Evolutionary conservation across 352 stramenopile genomes (phyloP).

Genomic region (Elongisporangium prolatum): DNA sequence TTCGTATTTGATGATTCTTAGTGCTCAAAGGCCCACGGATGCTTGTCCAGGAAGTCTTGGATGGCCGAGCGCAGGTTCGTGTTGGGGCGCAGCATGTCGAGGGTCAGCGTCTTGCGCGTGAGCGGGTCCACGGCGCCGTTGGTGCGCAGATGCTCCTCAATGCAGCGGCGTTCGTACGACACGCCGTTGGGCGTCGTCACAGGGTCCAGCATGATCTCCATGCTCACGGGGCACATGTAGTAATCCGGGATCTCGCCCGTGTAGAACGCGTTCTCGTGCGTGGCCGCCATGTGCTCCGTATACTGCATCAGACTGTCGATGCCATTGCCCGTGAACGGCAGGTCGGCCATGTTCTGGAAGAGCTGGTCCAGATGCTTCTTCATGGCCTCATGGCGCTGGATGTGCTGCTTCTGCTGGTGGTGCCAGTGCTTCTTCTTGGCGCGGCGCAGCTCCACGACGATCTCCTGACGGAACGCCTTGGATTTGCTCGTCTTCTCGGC

Average conservation of each 20-base stretch:
- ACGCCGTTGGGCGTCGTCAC: conserved; percentile 77
- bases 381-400: conserved; percentile 34
- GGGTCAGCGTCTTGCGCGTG: conserved; percentile 54
- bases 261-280: conserved; percentile 42
- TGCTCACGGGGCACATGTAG: conserved; percentile 76
- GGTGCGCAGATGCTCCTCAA: conserved; percentile 64
- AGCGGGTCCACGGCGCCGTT: conserved; percentile 71
- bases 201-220: conserved; percentile 80
- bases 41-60: conserved; percentile 67
- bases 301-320: conserved; percentile 57
- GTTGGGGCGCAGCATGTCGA: conserved; percentile 74
- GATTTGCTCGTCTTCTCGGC: conserved; percentile 58
- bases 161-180: conserved; percentile 65
- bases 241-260: conserved; percentile 67
- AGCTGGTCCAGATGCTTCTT: conserved; percentile 37
- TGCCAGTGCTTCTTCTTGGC: conserved; percentile 70
- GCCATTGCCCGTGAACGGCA: conserved; percentile 13
- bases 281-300: conserved; percentile 44
- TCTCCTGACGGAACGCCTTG: conserved; percentile 50
- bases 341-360: conserved; percentile 20
- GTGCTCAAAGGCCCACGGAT: conserved; percentile 74
- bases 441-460: conserved; percentile 45
- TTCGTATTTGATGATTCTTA: conserved; percentile 13
- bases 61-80: conserved; percentile 59
- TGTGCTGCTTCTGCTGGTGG: conserved; percentile 27